Conservation (phyloP, 2,329 filamentous ascomycete species). For the Penicillium sp. region DNA sequence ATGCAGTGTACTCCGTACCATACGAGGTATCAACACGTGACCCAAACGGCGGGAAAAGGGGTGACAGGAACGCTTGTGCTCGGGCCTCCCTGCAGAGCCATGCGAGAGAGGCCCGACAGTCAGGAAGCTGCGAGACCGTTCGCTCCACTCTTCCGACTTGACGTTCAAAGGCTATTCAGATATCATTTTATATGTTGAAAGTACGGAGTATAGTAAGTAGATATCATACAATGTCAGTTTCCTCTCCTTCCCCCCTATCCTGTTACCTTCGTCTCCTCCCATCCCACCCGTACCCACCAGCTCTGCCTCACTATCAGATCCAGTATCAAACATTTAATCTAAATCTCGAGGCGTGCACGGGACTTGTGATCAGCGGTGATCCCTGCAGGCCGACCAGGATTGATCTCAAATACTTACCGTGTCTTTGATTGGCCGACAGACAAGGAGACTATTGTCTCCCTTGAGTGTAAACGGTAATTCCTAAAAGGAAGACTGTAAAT, state of each 20-base stretch:
- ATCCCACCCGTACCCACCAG: no score
- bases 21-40: constrained; percentile 15
- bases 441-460: constrained; percentile 16
- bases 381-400: constrained; percentile 31
- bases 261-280: neutral
- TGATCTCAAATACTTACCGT: constrained; percentile 38
- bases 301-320: neutral
- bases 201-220: neutral
- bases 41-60: constrained; percentile 4
- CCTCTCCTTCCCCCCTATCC: no score
- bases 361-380: constrained; percentile 27
- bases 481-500: neutral
- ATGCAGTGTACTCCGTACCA: no score
- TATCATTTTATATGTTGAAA: neutral
- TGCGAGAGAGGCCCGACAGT: constrained; percentile 35
- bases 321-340: constrained; percentile 15
- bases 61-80: constrained; percentile 12
- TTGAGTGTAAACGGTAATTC: constrained; percentile 1
- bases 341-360: constrained; percentile 19
- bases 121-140: constrained; percentile 41
- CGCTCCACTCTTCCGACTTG: constrained; percentile 27
- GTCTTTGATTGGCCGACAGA: constrained; percentile 29
- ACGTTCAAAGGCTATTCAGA: neutral
- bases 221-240: no score
- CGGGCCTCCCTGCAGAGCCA: constrained; percentile 28